phyloP scores from a whole-genome alignment of 2,329 filamentous ascomycete genomes.

The Diaporthe nobilis region DNA sequence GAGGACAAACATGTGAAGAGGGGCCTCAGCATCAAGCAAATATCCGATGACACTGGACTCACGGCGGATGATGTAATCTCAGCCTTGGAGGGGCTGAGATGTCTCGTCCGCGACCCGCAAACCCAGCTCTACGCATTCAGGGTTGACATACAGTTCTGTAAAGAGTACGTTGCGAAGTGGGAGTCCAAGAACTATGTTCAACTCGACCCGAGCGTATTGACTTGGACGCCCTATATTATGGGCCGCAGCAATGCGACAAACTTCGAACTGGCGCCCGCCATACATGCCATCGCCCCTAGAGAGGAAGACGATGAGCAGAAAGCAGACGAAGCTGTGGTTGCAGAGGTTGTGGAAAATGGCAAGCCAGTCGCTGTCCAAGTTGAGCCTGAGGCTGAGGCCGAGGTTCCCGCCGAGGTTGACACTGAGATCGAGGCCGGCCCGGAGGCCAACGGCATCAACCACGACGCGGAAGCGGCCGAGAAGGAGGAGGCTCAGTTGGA shows the following conservation, averaged over 20 bases:
- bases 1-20: constrained; percentile 56
- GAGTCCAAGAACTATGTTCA: constrained; percentile 90
- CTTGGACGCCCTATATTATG: constrained; percentile 99
- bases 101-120: constrained; percentile 88
- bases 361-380: constrained; percentile 48
- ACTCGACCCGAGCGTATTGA: constrained; percentile 83
- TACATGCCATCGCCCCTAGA: constrained; percentile 89
- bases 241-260: constrained; percentile 85
- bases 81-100: constrained; percentile 89
- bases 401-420: neutral
- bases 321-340: constrained; percentile 49
- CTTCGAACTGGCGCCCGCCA: constrained; percentile 83
- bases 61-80: constrained; percentile 97
- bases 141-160: constrained; percentile 87
- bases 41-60: constrained; percentile 93
- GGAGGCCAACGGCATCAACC: neutral
- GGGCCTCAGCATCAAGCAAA: constrained; percentile 73
- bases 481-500: neutral
- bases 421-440: neutral
- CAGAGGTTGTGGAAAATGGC: constrained; percentile 50
- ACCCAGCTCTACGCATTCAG: constrained; percentile 92
- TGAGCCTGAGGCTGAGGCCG: constrained; percentile 40
- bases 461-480: neutral
- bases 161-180: constrained; percentile 89
- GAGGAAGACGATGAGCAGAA: constrained; percentile 76